These are phyloP conservation scores for Canna indica DNA, from an alignment of 176 grass and related monocot genomes.

Conservation along the genomic window DNA sequence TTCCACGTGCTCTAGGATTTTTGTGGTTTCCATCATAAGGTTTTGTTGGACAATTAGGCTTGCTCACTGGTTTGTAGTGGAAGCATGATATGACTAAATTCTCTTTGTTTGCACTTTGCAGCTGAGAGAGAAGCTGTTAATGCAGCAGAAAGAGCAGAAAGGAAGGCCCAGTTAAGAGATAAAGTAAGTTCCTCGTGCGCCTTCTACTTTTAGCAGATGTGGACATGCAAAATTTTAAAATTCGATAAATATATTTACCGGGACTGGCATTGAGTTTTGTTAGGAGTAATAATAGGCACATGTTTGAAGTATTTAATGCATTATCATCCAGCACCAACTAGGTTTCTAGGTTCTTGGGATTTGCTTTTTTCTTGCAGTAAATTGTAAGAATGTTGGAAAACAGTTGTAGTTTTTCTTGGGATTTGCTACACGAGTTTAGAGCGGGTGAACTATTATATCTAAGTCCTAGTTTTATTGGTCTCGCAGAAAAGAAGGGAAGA, in stretches of 20 bases:
- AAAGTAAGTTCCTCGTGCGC: constrained; percentile 40
- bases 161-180: constrained; percentile 71
- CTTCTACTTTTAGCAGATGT: neutral
- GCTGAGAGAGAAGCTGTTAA: constrained; percentile 86
- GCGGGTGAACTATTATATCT: no score
- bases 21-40: no score
- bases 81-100: neutral
- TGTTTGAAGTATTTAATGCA: neutral
- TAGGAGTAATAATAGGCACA: neutral
- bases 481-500: constrained; percentile 73
- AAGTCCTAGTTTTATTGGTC: neutral
- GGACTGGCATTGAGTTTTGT: neutral
- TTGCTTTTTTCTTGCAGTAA: neutral
- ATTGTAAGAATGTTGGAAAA: neutral
- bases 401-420: neutral
- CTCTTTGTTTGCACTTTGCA: constrained; percentile 29
- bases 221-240: neutral
- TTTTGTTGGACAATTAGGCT: neutral
- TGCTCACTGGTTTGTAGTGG: neutral
- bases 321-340: neutral
- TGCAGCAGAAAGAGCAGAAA: constrained; percentile 71
- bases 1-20: no score
- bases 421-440: neutral
- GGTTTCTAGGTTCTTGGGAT: neutral
- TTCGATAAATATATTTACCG: neutral